These are phyloP conservation scores for Pseudohyphozyma bogoriensis DNA, from an alignment of 768 basidiomycete species.

Conservation along the genomic window DNA sequence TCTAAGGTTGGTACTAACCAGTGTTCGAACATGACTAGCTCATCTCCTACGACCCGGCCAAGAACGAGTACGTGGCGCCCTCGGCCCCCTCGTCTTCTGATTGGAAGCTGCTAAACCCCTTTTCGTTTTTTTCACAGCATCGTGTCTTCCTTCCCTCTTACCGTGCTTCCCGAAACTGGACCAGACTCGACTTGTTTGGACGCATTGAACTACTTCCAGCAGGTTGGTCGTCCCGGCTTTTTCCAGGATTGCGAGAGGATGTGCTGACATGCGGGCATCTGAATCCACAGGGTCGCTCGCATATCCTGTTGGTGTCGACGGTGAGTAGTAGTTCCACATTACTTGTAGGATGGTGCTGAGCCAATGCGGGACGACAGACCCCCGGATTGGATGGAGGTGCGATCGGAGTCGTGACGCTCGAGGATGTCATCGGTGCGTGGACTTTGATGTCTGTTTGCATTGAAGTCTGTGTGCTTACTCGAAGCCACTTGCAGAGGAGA, in stretches of 20 bases:
- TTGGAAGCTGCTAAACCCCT: conserved; percentile 5
- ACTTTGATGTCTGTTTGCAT: not conserved
- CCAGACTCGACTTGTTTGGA: conserved; percentile 90
- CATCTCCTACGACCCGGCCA: conserved; percentile 76
- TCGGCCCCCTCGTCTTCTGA: not conserved
- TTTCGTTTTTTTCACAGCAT: conserved; percentile 40
- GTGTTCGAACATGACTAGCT: conserved; percentile 49
- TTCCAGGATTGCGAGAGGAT: not conserved
- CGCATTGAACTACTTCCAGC: conserved; percentile 74
- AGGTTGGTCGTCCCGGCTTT: conserved; percentile 44
- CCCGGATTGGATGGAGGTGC: conserved; percentile 76
- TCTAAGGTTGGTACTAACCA: no score
- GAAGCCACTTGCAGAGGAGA: conserved; percentile 58
- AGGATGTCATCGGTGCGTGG: conserved; percentile 20
- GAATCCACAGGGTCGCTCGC: conserved; percentile 79
- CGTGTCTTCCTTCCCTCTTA: conserved; percentile 63
- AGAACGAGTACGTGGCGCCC: conserved; percentile 39
- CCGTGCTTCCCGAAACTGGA: conserved; percentile 77
- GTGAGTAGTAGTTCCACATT: conserved; percentile 30
- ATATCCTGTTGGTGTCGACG: conserved; percentile 71
- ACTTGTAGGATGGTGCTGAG: no score
- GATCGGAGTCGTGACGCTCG: conserved; percentile 77
- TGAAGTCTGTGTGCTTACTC: conserved; percentile 30
- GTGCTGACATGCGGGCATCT: not conserved
- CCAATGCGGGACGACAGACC: conserved; percentile 32